A percentile compares a stretch with the other conserved stretches of the same genome.
phyloP scores from a whole-genome alignment of 805 yeast species.

The Dipodascus geniculatus region DNA sequence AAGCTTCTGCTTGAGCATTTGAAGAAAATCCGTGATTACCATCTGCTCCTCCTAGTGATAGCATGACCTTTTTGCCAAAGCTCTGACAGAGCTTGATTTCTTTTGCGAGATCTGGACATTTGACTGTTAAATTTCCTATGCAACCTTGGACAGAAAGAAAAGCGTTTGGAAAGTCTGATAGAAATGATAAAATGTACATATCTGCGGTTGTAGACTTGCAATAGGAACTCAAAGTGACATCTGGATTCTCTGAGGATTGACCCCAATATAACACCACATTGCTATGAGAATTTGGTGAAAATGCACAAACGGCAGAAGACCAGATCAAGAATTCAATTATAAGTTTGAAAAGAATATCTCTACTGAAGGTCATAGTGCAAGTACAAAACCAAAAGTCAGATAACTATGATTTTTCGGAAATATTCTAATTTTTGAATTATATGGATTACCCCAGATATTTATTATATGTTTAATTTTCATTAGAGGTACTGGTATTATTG shows the following conservation, averaged over 20 bases:
- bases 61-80: conserved; percentile 56
- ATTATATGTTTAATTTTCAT: no score
- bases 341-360: background rate
- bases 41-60: conserved; percentile 49
- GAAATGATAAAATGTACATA: conserved; percentile 49
- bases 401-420: background rate
- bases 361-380: background rate
- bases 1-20: conserved; percentile 35
- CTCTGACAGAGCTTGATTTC: conserved; percentile 67
- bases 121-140: background rate
- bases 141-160: background rate
- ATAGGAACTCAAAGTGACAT: conserved; percentile 38
- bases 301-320: conserved; percentile 11
- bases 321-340: background rate
- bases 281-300: conserved; percentile 26
- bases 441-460: no score
- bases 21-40: conserved; percentile 39
- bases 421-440: no score
- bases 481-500: no score
- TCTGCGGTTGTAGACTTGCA: conserved; percentile 63
- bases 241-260: conserved; percentile 52
- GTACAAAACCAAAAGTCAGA: background rate
- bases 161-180: conserved; percentile 34
- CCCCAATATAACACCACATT: conserved; percentile 83
- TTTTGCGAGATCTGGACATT: conserved; percentile 35